Evolutionary conservation across 2,329 filamentous ascomycete species (phyloP).

Genomic region (Penicillium paneum): DNA sequence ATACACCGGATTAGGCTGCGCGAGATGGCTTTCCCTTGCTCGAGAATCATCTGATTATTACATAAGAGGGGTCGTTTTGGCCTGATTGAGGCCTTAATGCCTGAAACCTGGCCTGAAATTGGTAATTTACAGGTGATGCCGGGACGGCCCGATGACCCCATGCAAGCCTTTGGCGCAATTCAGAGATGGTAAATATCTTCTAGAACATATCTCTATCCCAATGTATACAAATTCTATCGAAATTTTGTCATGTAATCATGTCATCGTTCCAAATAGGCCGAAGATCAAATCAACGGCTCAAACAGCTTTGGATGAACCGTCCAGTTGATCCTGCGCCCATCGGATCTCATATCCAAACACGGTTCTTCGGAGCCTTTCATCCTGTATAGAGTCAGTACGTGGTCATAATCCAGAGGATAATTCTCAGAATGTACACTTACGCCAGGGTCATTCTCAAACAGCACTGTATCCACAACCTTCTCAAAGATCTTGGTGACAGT

Average conservation of each 20-base stretch:
- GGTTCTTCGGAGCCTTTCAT: constrained; percentile 74
- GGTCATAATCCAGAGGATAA: background rate
- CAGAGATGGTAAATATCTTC: background rate
- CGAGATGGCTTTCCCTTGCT: too few relatives aligned
- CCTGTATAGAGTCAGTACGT: constrained; percentile 43
- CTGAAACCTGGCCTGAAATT: too few relatives aligned
- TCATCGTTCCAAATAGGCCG: constrained; percentile 4
- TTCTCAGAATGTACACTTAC: constrained; percentile 41
- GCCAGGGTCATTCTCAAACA: constrained; percentile 87
- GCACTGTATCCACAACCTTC: constrained; percentile 74
- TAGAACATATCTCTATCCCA: background rate
- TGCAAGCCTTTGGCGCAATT: too few relatives aligned
- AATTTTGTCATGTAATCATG: constrained; percentile 12
- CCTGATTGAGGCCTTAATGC: too few relatives aligned
- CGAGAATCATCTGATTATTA: too few relatives aligned
- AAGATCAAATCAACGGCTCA: constrained; percentile 13
- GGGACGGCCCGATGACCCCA: too few relatives aligned
- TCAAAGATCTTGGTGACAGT: constrained; percentile 76
- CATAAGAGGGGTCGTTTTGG: too few relatives aligned
- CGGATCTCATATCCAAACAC: constrained; percentile 73
- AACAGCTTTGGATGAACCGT: constrained; percentile 4
- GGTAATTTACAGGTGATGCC: too few relatives aligned
- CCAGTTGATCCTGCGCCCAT: constrained; percentile 52
- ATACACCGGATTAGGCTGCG: too few relatives aligned
- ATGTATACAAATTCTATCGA: constrained; percentile 1